Base-by-base conservation (phyloP, 495 filamentous ascomycete species). In the Echria macrotheca region DNA sequence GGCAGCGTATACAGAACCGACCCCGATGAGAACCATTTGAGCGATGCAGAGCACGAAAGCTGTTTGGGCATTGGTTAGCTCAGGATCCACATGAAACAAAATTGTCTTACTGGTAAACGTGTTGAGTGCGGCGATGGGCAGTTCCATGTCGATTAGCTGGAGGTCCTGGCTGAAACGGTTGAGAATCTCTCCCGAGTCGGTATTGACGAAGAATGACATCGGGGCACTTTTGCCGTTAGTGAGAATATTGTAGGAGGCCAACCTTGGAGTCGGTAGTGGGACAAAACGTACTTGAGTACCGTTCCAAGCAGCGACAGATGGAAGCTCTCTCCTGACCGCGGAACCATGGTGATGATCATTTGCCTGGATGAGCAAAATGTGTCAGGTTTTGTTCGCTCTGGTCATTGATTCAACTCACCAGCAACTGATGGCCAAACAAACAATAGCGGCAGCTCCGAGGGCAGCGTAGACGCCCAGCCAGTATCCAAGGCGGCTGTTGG, bases 141-240 rank as follows among this genome's bases (percentile, higher is more conserved):
- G 66, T 26, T 81, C 72, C 70, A 74, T 81, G 52, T 84, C 80
- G 15, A 84, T 77, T 11, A 83, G 70, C 32, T 77, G 69, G 19
- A 84, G 63, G 42, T 83, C 80, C 55, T 83, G 79, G 52, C 75
- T 80, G 62, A 83, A 84, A 41, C 59, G 55, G 37, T 60, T 70
- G 28, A 66, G 41, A 11, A 60, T 64, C 12, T 63, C 46, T 1
- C 59, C 65, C 1, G 58, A 54, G 36, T 68, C 63, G 8, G 54
- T 68, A 17, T 49, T 54, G 28, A 50, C 50, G 29, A 59, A 67
- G 58, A 55, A 69, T 1, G 57, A 60, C 23, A 67, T 58, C 10
- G 57, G 67, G 12, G 65, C 60, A 25, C 59, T 59, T 37, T 7
- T 17, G 4, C 3, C 14, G 33, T 47, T 9, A 35, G 31, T 35